Base-by-base conservation (phyloP, 2,329 filamentous ascomycete species). In the Penicillium sp. region DNA sequence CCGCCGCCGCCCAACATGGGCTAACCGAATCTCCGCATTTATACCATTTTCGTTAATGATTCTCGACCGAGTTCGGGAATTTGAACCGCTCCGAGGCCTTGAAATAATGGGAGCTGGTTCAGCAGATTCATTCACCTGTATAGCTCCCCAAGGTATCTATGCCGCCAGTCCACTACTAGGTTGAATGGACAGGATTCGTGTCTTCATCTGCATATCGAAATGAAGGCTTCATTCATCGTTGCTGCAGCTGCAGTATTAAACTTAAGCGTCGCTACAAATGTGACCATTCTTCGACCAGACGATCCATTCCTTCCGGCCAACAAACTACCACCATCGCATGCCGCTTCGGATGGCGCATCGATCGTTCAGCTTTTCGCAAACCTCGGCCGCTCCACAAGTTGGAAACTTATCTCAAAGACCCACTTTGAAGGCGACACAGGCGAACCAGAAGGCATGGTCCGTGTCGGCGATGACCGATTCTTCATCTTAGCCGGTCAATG, bases 401-500 rank as follows among this genome's bases (percentile, higher is more conserved):
- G 79, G 78, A 76, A 70, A 4, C 72, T 75, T 21, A 66, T 82
- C 3, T 72, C 72, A 9, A 78, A 76, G 19, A 68, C 81, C 27
- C 68, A 61, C 6, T 74, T 82, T 35, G 69, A 81, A 53, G 79
- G 77, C 27, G 75, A 81, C 55, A 76, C 76, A 1, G 80, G 76
- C 60, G 80, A 82, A 55, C 80, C 80, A 1, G 81, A 83, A 58
- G 80, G 81, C 4, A 76, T 82, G 47, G 73, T 80, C 13, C 74
- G 77, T 3, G 60, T 82, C 0, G 72, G 75, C 7, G 60, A 72
- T 21, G 72, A 80, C 43, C 77, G 78, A 16, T 81, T 77, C 54
- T 71, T 81, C 57, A 71, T 83, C 39, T 77, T 75, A 23, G 73
- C 76, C 10, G 79, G 77, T 19, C 75, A 81, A 62, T 81, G 78